Evolutionary conservation across 345 rosid species (phyloP).

Genomic region (Ceriops decandra): DNA sequence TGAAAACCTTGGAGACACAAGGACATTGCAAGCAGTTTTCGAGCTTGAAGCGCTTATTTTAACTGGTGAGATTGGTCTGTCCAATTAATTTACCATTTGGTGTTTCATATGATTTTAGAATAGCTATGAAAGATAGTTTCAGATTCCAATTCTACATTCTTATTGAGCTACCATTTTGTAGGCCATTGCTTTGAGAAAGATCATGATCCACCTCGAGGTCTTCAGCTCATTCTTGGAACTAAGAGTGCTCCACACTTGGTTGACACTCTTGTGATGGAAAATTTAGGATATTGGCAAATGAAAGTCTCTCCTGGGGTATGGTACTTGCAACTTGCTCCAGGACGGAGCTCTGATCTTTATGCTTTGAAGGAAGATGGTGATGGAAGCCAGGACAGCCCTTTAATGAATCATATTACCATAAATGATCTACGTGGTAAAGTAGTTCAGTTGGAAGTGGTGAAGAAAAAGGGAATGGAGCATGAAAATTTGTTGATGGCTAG

Average conservation of each 20-base stretch:
- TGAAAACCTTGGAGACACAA: conserved; percentile 94
- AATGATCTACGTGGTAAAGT: conserved; percentile 94
- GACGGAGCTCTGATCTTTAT: conserved; percentile 91
- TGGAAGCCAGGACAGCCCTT: conserved; percentile 41
- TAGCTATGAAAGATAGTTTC: neutral
- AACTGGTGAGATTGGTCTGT: conserved; percentile 60
- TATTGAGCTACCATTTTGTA: conserved; percentile 20
- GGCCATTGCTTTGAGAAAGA: conserved; percentile 99
- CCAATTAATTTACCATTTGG: neutral
- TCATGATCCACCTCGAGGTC: conserved; percentile 96
- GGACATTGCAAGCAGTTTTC: conserved; percentile 94
- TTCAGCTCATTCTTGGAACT: conserved; percentile 97
- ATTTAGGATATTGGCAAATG: conserved; percentile 99
- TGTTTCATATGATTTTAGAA: neutral
- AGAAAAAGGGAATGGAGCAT: conserved; percentile 89
- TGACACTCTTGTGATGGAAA: conserved; percentile 98
- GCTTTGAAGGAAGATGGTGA: conserved; percentile 51
- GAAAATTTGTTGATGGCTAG: conserved; percentile 71
- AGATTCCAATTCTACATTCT: conserved; percentile 1
- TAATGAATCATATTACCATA: conserved; percentile 69
- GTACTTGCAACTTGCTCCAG: conserved; percentile 97
- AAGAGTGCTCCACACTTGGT: conserved; percentile 85
- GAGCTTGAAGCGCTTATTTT: conserved; percentile 97
- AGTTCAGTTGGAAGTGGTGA: conserved; percentile 82
- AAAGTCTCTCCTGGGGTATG: conserved; percentile 99